Base-by-base conservation (phyloP, 2,329 filamentous ascomycete species). In the Aspergillus hiratsukae region DNA sequence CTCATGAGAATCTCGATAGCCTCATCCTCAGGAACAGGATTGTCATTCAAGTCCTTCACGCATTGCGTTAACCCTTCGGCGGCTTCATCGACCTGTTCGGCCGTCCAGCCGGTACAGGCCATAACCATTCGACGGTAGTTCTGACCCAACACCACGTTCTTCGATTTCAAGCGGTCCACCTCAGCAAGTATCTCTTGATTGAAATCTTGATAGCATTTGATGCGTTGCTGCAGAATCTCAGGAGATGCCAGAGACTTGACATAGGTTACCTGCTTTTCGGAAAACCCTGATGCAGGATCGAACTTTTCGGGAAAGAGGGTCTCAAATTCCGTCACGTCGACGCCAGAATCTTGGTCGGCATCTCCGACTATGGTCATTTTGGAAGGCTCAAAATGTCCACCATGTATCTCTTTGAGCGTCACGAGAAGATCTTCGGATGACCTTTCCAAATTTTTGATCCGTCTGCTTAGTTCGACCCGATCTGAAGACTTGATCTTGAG, bases 91-190 rank as follows among this genome's bases (percentile, higher is more conserved):
- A 97, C 89, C 56, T 90, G 84, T 8, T 82, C 81, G 59, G 95
- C 91, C 0, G 85, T 82, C 35, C 92, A 89, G 8, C 86, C 87
- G 0, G 91, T 96, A 70, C 93, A 97, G 11, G 97, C 78, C 53
- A 88, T 86, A 25, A 99, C 91, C 29, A 97, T 90, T 62, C 88
- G 89, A 27, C 91, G 84, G 71, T 97, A 97, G 74, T 94, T 91
- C 62, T 88, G 81, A 68, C 96, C 93, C 3, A 96, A 81, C 53
- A 96, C 91, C 4, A 86, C 87, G 64, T 90, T 93, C 58, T 89
- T 86, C 29, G 87, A 87, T 70, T 90, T 87, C 8, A 99, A 81
- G 5, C 83, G 83, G 19, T 83, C 81, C 1, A 91, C 87, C 64
- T 88, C 84, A 51, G 84, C 83, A 53, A 84, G 78, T 11, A 94